Conservation (phyloP, 345 rosid species). For the Heritiera littoralis region DNA sequence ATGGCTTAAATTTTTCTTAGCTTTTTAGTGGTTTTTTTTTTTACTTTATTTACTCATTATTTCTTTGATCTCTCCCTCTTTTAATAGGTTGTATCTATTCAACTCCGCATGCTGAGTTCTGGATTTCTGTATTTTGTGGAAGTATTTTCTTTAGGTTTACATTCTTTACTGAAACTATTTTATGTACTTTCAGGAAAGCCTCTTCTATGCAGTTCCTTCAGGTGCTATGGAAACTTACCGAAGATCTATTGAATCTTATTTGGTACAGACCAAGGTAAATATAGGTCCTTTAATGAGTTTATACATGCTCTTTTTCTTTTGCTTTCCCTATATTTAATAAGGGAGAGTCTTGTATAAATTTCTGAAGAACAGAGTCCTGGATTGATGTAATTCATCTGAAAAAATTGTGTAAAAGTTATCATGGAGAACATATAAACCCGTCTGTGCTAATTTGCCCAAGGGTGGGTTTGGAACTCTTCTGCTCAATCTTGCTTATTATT, state of each 20-base stretch:
- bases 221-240: constrained; percentile 82
- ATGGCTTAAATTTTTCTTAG: constrained; percentile 29
- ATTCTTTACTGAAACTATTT: constrained; percentile 17
- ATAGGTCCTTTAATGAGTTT: constrained; percentile 6
- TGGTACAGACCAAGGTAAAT: constrained; percentile 54
- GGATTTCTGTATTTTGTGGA: neutral
- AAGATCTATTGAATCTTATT: constrained; percentile 72
- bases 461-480: constrained; percentile 3
- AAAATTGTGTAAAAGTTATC: constrained; percentile 11
- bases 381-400: neutral
- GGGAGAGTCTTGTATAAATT: neutral
- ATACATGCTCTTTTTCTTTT: constrained; percentile 9
- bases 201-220: constrained; percentile 78
- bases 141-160: neutral
- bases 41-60: neutral
- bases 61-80: neutral
- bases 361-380: neutral
- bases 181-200: constrained; percentile 69
- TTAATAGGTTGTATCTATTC: neutral
- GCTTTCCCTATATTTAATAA: neutral
- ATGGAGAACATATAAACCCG: neutral
- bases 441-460: neutral
- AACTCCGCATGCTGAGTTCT: neutral
- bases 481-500: constrained; percentile 15
- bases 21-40: neutral